Base-by-base conservation (phyloP, 805 yeast genomes). In the Candida gorgasii region DNA sequence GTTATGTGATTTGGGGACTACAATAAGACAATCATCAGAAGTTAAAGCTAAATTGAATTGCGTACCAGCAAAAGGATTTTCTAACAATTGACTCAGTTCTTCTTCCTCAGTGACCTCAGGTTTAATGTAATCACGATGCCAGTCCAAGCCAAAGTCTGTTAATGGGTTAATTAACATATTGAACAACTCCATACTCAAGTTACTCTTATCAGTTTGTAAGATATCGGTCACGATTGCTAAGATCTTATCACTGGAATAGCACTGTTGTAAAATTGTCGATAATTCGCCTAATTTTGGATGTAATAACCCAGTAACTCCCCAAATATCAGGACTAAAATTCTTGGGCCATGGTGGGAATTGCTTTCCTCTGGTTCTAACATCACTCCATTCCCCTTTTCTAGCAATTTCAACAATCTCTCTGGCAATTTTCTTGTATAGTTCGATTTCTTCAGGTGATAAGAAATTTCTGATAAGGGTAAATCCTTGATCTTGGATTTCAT, bases 311-410 rank as follows among this genome's bases (percentile, higher is more conserved):
- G 72, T 56, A 8, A 75, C 62, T 0, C 80, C 80, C 80, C 80
- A 75, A 43, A 75, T 75, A 45, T 75, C 79, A 3, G 79, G 78
- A 41, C 67, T 65, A 49, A 65, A 71, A 43, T 72, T 69, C 40
- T 59, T 61, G 13, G 79, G 78, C 80, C 80, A 75, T n/a, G 80
- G 80, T 6, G 80, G 80, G 49, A 75, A 75, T 50, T 75, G 80
- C 47, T 75, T 75, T 5, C 79, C 79, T 35, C 71, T 55, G 3
- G 78, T 72, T 47, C 80, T 62, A 12, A 75, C 77, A 37, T 67
- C 61, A 12, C 70, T 61, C 80, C 79, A 75, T 14, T 69, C 58
- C 3, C 80, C 80, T 3, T 56, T 63, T 33, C 80, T 57, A 13
- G 78, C 78, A 22, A 59, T 49, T 29, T 66, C 58, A 13, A 73